phyloP scores from a whole-genome alignment of 73 alveolate genomes.

The Paramecium bursaria region DNA sequence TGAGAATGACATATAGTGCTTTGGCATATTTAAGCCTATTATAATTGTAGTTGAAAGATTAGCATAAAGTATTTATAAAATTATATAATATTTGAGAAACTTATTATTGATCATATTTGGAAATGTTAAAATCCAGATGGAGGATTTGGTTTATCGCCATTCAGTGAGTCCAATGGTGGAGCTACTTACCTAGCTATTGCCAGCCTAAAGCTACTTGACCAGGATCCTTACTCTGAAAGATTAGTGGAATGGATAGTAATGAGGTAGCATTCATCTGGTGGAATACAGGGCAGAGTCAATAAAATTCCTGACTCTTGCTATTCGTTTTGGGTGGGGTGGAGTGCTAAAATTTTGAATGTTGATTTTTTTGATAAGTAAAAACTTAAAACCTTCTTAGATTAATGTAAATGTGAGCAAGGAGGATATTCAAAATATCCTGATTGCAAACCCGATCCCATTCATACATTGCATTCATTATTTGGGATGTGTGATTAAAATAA shows the following conservation, averaged over 20 bases:
- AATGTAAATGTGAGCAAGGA: not conserved
- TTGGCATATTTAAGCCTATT: constrained; percentile 29
- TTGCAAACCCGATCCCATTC: not conserved
- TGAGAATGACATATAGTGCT: constrained; percentile 54
- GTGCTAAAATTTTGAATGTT: not conserved
- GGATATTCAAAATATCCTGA: constrained; percentile 33
- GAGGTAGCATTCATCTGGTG: constrained; percentile 90
- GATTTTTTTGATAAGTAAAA: constrained; percentile 28
- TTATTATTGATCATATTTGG: constrained; percentile 80
- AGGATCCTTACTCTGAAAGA: constrained; percentile 77
- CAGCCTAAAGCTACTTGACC: constrained; percentile 75
- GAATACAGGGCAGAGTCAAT: constrained; percentile 95
- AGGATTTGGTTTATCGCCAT: constrained; percentile 95
- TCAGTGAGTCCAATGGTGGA: constrained; percentile 96
- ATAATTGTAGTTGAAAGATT: not conserved
- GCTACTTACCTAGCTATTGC: constrained; percentile 95
- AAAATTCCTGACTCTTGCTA: constrained; percentile 96
- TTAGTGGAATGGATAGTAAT: constrained; percentile 83
- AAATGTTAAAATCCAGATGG: constrained; percentile 97
- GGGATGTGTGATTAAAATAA: not conserved
- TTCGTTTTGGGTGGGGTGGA: constrained; percentile 95
- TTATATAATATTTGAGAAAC: not conserved
- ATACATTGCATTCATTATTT: not conserved
- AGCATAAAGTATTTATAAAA: no score
- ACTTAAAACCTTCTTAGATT: not conserved